Evolutionary conservation across 306 rosid species (phyloP).

Genomic region (Cucurbita maxima): DNA sequence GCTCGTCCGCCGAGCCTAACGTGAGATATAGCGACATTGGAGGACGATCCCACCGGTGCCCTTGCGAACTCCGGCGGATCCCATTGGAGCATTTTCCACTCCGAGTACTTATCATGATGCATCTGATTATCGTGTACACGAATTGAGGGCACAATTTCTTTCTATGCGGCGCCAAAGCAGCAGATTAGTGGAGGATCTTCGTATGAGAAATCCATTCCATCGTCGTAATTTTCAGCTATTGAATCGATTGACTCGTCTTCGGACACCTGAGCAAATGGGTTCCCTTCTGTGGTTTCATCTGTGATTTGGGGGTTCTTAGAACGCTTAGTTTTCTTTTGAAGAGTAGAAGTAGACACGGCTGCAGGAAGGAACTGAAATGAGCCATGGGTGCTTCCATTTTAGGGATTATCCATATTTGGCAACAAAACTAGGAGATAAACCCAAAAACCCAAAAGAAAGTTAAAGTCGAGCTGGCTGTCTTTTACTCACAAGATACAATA

Average conservation of each 20-base stretch:
- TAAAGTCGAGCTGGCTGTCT: not conserved
- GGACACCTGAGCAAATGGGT: not conserved
- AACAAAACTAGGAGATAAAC: not conserved
- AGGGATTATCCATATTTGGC: constrained; percentile 33
- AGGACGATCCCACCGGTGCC: constrained; percentile 63
- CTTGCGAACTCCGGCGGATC: constrained; percentile 83
- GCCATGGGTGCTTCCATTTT: constrained; percentile 33
- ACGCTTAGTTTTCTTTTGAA: constrained; percentile 26
- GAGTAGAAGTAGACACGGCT: not conserved
- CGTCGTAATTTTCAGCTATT: constrained; percentile 40
- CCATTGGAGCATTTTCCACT: constrained; percentile 98
- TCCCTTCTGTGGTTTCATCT: constrained; percentile 18
- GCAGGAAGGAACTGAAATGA: constrained; percentile 29
- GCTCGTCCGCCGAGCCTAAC: constrained; percentile 88
- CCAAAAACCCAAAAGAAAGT: not conserved
- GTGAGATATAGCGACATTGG: constrained; percentile 80
- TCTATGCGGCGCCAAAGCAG: constrained; percentile 77
- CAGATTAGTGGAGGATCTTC: constrained; percentile 58
- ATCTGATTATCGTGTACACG: constrained; percentile 60
- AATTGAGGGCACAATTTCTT: constrained; percentile 69
- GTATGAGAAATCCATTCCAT: constrained; percentile 53
- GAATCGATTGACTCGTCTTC: constrained; percentile 9
- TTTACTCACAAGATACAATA: not conserved
- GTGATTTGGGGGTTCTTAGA: constrained; percentile 16
- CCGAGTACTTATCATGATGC: constrained; percentile 69